phyloP scores from a whole-genome alignment of 176 grass and related monocot species.

The Stipa capillata region DNA sequence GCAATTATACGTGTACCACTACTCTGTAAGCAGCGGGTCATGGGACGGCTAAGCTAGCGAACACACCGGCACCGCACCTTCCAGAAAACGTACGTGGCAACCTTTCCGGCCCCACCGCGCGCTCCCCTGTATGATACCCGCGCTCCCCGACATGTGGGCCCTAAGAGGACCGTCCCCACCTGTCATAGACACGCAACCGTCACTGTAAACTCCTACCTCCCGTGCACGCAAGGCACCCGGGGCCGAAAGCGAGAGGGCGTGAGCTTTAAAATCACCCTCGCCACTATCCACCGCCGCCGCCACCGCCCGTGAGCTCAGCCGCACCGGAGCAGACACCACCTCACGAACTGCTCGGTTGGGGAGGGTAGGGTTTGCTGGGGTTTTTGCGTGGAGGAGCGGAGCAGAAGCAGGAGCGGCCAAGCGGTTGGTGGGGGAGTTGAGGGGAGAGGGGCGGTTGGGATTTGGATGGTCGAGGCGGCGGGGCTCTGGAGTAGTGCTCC shows the following conservation, averaged over 20 bases:
- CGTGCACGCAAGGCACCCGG: constrained; percentile 36
- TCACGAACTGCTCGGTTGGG: too few species aligned
- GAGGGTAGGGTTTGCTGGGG: constrained; percentile 12
- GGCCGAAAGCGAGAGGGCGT: background rate
- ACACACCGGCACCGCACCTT: too few species aligned
- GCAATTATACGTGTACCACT: too few species aligned
- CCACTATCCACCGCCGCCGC: constrained; percentile 22
- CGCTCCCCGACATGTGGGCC: background rate
- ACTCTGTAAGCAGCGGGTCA: too few species aligned
- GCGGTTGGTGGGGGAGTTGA: too few species aligned
- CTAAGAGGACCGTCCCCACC: accelerated
- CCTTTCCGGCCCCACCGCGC: background rate
- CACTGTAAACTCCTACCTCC: background rate
- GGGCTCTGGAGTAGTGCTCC: background rate
- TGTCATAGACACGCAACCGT: background rate
- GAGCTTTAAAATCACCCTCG: constrained; percentile 45
- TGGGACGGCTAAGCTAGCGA: too few species aligned
- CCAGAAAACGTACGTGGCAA: constrained; percentile 50
- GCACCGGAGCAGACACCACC: constrained; percentile 13
- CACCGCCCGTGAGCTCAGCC: constrained; percentile 8
- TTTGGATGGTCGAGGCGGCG: constrained; percentile 30
- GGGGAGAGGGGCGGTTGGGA: background rate
- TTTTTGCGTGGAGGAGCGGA: too few species aligned
- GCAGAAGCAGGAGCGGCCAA: too few species aligned
- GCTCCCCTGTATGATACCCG: background rate